A percentile compares a stretch with the other conserved stretches of the same genome.
Conservation (phyloP, 2,329 filamentous ascomycete genomes). For the Fusarium metavorans region DNA sequence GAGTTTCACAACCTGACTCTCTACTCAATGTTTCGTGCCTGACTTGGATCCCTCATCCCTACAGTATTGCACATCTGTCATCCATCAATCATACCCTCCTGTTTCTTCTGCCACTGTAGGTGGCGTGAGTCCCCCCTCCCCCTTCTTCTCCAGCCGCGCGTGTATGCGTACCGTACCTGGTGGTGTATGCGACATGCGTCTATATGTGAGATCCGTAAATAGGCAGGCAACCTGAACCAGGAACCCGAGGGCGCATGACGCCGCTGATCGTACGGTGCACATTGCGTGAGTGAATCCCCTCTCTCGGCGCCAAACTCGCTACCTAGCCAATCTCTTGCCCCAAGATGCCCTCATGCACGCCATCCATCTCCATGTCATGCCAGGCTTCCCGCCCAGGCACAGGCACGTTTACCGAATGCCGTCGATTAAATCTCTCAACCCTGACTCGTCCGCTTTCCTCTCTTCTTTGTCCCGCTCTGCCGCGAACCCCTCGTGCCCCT, state of each 20-base stretch:
- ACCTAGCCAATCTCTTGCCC: not conserved
- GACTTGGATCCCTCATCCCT: slow-evolving; percentile 14
- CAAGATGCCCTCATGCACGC: not conserved
- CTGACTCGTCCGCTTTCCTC: slow-evolving; percentile 1
- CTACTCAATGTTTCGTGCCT: not conserved
- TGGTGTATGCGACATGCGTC: slow-evolving; percentile 1
- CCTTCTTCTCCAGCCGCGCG: slow-evolving; percentile 29
- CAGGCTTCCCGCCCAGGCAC: not conserved
- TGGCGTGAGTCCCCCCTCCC: slow-evolving; percentile 5
- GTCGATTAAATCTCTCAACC: not conserved
- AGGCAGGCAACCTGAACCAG: not conserved
- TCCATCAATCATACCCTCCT: slow-evolving; percentile 4
- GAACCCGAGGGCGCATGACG: slow-evolving; percentile 12
- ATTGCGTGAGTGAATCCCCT: not conserved
- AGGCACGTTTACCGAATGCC: not conserved
- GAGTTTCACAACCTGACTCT: not conserved
- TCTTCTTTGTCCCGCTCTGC: not conserved
- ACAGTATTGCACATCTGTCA: not conserved
- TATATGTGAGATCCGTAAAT: slow-evolving; percentile 28
- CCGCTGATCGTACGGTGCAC: not conserved
- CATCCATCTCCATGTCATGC: not conserved
- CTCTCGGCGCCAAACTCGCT: not conserved
- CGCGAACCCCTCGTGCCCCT: not conserved
- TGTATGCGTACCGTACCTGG: slow-evolving; percentile 19
- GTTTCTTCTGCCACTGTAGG: slow-evolving; percentile 23